Conservation (phyloP, 345 rosid species). For the Pistacia vera region DNA sequence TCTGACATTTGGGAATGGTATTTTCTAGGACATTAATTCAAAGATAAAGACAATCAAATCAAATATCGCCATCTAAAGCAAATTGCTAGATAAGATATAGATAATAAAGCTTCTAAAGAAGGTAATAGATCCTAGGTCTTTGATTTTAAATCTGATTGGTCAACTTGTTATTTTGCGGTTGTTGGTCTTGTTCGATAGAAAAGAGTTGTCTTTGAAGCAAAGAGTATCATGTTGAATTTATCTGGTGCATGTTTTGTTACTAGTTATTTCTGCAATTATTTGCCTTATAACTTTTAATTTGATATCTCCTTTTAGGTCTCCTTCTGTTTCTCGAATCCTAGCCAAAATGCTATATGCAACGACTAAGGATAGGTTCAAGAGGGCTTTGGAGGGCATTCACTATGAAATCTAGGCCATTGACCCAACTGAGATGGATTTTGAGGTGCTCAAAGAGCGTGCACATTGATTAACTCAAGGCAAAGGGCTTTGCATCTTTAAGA, state of each 20-base stretch:
- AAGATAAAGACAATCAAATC: too few species aligned
- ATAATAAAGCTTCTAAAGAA: too few species aligned
- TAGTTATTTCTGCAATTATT: neutral
- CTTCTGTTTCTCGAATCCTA: conserved; percentile 33
- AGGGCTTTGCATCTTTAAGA: neutral
- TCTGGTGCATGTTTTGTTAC: neutral
- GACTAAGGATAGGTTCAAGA: conserved; percentile 39
- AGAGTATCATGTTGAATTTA: neutral
- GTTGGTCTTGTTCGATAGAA: neutral
- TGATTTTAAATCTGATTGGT: neutral
- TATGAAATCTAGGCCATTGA: conserved; percentile 44
- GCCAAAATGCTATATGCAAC: conserved; percentile 49
- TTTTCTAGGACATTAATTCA: too few species aligned
- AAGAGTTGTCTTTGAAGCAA: neutral
- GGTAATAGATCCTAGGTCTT: neutral
- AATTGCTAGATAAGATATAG: too few species aligned
- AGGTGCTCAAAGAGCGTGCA: conserved; percentile 42
- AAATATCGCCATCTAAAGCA: too few species aligned
- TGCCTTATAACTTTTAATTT: neutral
- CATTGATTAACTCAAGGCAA: conserved; percentile 12
- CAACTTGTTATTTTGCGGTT: neutral
- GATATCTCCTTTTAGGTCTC: conserved; percentile 29
- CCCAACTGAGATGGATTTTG: conserved; percentile 44
- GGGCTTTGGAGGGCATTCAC: conserved; percentile 42
- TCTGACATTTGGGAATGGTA: too few species aligned